phyloP scores from a whole-genome alignment of 345 rosid genomes.

The Syzygium oleosum region DNA sequence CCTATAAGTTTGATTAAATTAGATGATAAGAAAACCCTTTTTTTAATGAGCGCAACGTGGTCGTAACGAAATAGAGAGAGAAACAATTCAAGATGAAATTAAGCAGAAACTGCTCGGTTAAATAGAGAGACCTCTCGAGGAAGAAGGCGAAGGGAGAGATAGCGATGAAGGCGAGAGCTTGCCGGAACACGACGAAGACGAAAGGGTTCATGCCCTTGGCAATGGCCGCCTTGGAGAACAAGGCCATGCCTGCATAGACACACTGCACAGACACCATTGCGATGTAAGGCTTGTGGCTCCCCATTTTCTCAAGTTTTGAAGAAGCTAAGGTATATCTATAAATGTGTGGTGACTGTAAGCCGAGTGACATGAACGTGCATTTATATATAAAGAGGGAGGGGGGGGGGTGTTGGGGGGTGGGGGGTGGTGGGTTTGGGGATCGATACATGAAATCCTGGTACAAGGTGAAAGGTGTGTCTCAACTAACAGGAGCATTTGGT shows the following conservation, averaged over 20 bases:
- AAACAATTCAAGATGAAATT: not conserved
- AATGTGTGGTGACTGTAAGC: not conserved
- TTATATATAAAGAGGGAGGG: not conserved
- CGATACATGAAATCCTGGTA: not conserved
- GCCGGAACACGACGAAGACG: constrained; percentile 72
- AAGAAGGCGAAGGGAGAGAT: constrained; percentile 66
- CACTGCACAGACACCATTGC: constrained; percentile 56
- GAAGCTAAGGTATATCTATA: not conserved
- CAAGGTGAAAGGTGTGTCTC: not conserved
- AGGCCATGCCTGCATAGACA: constrained; percentile 72
- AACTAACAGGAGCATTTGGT: not conserved
- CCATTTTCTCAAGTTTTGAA: not conserved
- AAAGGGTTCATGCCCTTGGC: constrained; percentile 69
- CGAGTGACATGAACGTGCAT: not conserved
- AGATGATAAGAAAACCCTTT: not conserved
- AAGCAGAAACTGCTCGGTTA: not conserved
- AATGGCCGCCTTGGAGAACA: constrained; percentile 70
- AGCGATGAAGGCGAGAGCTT: constrained; percentile 60
- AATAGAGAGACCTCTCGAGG: constrained; percentile 51
- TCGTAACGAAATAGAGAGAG: not conserved
- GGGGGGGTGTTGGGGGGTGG: not conserved
- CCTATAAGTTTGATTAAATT: constrained; percentile 15
- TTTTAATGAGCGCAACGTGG: not conserved
- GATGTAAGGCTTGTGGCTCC: constrained; percentile 40
- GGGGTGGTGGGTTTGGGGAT: not conserved